These are phyloP conservation scores for Mycena epipterygia DNA, from an alignment of 768 basidiomycete genomes.

Conservation along the genomic window DNA sequence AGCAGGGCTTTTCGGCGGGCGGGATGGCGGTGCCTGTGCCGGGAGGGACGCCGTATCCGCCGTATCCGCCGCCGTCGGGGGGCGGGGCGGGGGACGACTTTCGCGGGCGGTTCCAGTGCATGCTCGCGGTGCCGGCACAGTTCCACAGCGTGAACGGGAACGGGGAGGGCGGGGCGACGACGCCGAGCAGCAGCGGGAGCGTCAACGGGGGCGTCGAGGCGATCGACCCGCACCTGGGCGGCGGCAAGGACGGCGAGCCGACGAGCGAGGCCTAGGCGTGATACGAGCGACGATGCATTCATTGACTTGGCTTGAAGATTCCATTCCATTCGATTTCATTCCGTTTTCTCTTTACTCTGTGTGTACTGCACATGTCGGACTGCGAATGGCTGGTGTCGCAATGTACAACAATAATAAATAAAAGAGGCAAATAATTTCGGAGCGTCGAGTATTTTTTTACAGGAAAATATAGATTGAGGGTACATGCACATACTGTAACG, in stretches of 20 bases:
- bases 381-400: too few relatives aligned
- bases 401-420: too few relatives aligned
- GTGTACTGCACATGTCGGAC: too few relatives aligned
- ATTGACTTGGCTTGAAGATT: too few relatives aligned
- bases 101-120: constrained; percentile 34
- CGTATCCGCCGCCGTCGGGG: neutral
- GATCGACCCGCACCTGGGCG: constrained; percentile 34
- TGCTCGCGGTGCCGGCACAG: constrained; percentile 28
- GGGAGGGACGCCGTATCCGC: neutral
- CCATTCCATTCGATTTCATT: too few relatives aligned
- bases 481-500: neutral
- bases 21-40: neutral
- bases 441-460: too few relatives aligned
- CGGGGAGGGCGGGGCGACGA: constrained; percentile 3
- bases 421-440: too few relatives aligned
- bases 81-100: constrained; percentile 26
- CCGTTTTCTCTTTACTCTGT: too few relatives aligned
- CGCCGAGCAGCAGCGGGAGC: constrained; percentile 1
- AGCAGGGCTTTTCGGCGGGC: constrained; percentile 25
- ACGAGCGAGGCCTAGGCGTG: too few relatives aligned
- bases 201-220: constrained; percentile 1
- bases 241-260: constrained; percentile 13
- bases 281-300: too few relatives aligned
- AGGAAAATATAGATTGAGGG: too few relatives aligned
- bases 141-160: constrained; percentile 12